Base-by-base conservation (phyloP, 2,329 filamentous ascomycete species). In the Ceratocystis cubensis region DNA sequence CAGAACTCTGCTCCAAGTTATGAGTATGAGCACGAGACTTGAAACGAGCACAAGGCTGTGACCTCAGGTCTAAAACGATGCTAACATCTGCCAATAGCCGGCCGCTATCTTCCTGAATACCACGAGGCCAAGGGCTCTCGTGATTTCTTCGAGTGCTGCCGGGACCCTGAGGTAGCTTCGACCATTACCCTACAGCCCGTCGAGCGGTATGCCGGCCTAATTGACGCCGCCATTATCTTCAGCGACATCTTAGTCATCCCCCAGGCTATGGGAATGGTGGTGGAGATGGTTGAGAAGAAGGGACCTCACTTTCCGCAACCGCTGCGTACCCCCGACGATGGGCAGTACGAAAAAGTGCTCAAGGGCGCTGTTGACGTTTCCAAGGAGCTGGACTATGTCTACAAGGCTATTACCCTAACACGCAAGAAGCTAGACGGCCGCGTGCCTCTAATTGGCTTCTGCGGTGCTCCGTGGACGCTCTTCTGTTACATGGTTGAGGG, bases 401-500 rank as follows among this genome's bases (percentile, higher is more conserved):
- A 96, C 81, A 87, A 92, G 73, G 94, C 93, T 20, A 95, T 99
- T 70, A 95, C 91, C 0, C 76, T 96, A 73, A 97, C 94, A 30
- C 82, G 94, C 71, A 82, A 89, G 75, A 96, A 96, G 80, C 78
- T 99, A 64, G 82, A 86, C 61, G 94, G 94, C 0, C 82, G 91
- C 59, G 94, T 99, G 41, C 94, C 94, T 5, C 78, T 99, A 70
- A 95, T 96, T 74, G 94, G 94, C 45, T 99, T 99, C 79, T 96
- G 92, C 72, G 94, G 94, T 65, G 92, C 94, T 6, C 94, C 94
- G 0, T 99, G 94, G 91, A 99, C 94, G 1, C 77, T 99, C 68
- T 83, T 99, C 73, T 96, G 93, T 79, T 99, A 99, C 79, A 99
- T 99, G 94, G 91, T 97, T 20, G 94, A 99, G 77, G 94, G 94